phyloP scores from a whole-genome alignment of 306 rosid species.

The Arachis hypogaea region DNA sequence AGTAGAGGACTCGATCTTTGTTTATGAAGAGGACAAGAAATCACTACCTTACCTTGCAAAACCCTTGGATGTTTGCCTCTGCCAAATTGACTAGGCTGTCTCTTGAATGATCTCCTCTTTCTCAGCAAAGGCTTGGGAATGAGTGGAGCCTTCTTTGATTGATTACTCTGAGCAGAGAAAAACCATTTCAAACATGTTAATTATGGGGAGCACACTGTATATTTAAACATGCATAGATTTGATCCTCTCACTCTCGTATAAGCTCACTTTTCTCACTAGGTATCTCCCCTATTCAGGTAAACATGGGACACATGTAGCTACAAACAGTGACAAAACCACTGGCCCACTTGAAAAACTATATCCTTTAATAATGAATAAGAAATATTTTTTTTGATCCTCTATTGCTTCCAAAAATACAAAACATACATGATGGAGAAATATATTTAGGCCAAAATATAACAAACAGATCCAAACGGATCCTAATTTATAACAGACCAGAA shows the following conservation, averaged over 20 bases:
- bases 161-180: constrained; percentile 52
- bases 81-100: constrained; percentile 64
- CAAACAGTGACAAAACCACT: not conserved
- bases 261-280: no score
- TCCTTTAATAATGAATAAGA: not conserved
- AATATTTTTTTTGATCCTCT: not conserved
- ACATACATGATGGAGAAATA: not conserved
- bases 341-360: not conserved
- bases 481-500: not conserved
- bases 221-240: no score
- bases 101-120: constrained; percentile 70
- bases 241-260: no score
- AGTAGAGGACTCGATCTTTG: not conserved
- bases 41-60: constrained; percentile 55
- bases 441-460: not conserved
- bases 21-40: not conserved
- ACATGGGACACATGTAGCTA: not conserved
- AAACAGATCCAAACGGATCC: not conserved
- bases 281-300: not conserved
- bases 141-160: constrained; percentile 49
- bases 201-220: not conserved
- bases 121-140: constrained; percentile 55
- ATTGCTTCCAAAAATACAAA: not conserved
- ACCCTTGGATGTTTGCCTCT: constrained; percentile 55
- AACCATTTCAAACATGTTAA: constrained; percentile 26